Conservation (phyloP, 495 filamentous ascomycete species). For the Podospora tetraspora region DNA sequence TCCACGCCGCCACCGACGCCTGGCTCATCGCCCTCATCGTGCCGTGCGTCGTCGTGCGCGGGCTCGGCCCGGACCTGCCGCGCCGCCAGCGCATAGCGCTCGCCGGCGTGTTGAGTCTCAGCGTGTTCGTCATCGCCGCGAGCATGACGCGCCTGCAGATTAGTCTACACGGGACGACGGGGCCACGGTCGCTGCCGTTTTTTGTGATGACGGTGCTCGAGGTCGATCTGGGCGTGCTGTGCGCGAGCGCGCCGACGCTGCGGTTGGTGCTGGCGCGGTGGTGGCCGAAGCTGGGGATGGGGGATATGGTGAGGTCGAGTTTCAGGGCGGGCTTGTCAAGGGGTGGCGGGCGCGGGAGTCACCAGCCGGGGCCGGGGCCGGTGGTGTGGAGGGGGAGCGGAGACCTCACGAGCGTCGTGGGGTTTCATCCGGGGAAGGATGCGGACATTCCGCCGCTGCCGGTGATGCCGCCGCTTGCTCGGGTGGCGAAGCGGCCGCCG, state of each 20-base stretch:
- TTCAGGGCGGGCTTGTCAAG: not conserved
- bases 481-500: constrained; percentile 21
- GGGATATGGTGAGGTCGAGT: not conserved
- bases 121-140: constrained; percentile 35
- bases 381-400: constrained; percentile 17
- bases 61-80: constrained; percentile 28
- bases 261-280: constrained; percentile 25
- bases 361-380: not conserved
- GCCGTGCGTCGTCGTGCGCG: constrained; percentile 25
- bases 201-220: constrained; percentile 34
- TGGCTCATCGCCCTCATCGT: constrained; percentile 36
- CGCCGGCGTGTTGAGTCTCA: constrained; percentile 31
- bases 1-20: constrained; percentile 34
- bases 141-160: constrained; percentile 30
- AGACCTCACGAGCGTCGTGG: constrained; percentile 24
- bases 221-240: constrained; percentile 31
- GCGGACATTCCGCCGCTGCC: constrained; percentile 1
- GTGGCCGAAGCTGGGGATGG: constrained; percentile 21
- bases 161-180: constrained; percentile 16
- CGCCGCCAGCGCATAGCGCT: constrained; percentile 30
- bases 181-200: constrained; percentile 20
- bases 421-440: constrained; percentile 23
- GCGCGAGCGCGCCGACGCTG: constrained; percentile 31
- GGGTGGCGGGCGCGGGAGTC: not conserved
- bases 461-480: constrained; percentile 13